Conservation (phyloP, 2,329 filamentous ascomycete species). For the Aspergillus brasiliensis region DNA sequence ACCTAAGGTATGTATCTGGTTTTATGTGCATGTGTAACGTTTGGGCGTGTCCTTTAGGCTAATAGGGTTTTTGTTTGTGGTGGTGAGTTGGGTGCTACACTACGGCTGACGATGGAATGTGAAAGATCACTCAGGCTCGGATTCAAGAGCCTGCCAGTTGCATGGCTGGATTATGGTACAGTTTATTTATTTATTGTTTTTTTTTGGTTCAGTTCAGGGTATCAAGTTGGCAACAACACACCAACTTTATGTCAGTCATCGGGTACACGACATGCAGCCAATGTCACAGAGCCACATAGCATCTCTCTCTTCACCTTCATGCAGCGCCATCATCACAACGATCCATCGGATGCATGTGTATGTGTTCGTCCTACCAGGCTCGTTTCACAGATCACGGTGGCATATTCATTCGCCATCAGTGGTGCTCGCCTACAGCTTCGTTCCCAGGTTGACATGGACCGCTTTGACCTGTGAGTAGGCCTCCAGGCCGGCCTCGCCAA, state of each 20-base stretch:
- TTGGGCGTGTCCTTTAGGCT: too few species aligned
- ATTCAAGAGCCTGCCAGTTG: too few species aligned
- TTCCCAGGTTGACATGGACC: constrained; percentile 50
- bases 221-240: too few species aligned
- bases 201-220: too few species aligned
- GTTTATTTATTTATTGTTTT: too few species aligned
- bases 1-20: too few species aligned
- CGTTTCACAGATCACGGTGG: not conserved
- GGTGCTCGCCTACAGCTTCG: constrained; percentile 33
- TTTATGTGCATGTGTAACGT: too few species aligned
- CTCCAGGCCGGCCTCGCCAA: constrained; percentile 62
- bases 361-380: not conserved
- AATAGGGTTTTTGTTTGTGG: too few species aligned
- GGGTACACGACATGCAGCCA: not conserved
- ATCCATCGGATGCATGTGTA: not conserved
- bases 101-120: too few species aligned
- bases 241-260: not conserved
- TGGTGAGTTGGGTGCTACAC: too few species aligned
- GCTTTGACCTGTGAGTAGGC: constrained; percentile 64
- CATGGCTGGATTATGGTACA: too few species aligned
- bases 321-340: not conserved
- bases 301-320: not conserved
- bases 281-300: not conserved
- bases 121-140: too few species aligned
- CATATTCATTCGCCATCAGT: not conserved